Base-by-base conservation (phyloP, 805 yeast genomes). In the Sugiyamaella valdiviana region DNA sequence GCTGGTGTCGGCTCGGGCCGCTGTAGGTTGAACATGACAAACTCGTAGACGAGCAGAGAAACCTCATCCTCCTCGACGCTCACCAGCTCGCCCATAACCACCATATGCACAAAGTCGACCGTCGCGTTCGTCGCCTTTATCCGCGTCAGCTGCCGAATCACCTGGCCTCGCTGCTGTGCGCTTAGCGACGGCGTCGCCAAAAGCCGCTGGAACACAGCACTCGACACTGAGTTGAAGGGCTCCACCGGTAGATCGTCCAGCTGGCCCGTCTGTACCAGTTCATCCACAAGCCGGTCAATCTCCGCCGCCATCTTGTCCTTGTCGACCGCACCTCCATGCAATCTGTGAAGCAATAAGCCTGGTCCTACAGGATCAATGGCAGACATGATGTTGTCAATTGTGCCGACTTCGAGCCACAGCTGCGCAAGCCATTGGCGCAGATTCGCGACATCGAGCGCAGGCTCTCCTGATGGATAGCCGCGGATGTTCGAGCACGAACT, bases 21-120 rank as follows among this genome's bases (percentile, higher is more conserved):
- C 40, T 41, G 44, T 2, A 55, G 47, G 39, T 54, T 54, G 52
- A 44, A 55, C 29, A 29, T 15, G 7, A 55, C 57, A 47, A 54
- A 54, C 42, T 54, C 54, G 37, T 54, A 49, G 36, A 55, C 49
- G 19, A 54, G 37, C 19, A 51, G 38, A 26, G 55, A 45, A 5
- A 41, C 19, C 42, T 52, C 57, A 29, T 50, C 51, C 12, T 26
- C 36, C 6, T 19, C 39, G 14, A 20, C 15, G n/a, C 4, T 26
- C 9, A 47, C 36, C 17, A 39, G 29, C 5, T 21, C 36, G 24
- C 49, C 46, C 6, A 47, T 24, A 2, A 52, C 19, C 26, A 49
- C 38, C 48, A 43, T 45, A 39, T 46, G 49, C 16, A 54, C 23
- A 22, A 47, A 47, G 39, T 54, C 57, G 3, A 50, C 53, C 17